Evolutionary conservation across 163 green algal species (phyloP).

Genomic region (Scenedesmus sp.): DNA sequence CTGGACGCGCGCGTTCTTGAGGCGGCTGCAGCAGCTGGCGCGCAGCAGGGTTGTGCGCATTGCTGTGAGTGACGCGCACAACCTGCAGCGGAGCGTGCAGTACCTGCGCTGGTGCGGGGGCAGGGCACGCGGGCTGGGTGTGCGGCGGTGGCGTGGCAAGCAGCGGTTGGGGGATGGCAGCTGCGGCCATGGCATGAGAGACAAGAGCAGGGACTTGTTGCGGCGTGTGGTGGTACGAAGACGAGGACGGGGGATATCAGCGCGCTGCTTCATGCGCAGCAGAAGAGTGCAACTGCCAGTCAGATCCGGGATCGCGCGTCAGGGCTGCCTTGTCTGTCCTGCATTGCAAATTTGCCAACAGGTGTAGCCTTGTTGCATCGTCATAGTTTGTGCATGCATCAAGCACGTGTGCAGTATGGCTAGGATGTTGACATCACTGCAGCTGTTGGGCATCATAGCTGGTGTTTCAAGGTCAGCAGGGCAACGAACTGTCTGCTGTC

Average conservation of each 20-base stretch:
- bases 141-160: not conserved
- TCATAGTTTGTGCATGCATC: too few relatives aligned
- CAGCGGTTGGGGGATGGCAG: not conserved
- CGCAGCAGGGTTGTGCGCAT: not conserved
- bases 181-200: too few relatives aligned
- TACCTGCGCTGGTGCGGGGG: constrained; percentile 25
- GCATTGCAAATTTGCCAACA: too few relatives aligned
- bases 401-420: too few relatives aligned
- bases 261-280: not conserved
- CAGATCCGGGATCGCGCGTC: not conserved
- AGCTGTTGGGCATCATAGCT: not conserved
- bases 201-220: not conserved
- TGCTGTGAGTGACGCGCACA: not conserved
- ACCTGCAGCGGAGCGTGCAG: constrained; percentile 46
- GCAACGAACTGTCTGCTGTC: not conserved
- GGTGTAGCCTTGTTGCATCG: too few relatives aligned
- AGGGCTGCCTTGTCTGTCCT: not conserved
- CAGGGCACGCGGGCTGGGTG: not conserved
- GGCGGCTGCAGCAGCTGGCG: not conserved
- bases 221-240: not conserved
- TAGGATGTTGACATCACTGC: too few relatives aligned
- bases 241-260: not conserved
- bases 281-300: not conserved
- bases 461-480: too few relatives aligned
- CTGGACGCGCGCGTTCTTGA: constrained; percentile 5